phyloP scores from a whole-genome alignment of 768 basidiomycete genomes.

The Rhodosporidiobolus sp. region DNA sequence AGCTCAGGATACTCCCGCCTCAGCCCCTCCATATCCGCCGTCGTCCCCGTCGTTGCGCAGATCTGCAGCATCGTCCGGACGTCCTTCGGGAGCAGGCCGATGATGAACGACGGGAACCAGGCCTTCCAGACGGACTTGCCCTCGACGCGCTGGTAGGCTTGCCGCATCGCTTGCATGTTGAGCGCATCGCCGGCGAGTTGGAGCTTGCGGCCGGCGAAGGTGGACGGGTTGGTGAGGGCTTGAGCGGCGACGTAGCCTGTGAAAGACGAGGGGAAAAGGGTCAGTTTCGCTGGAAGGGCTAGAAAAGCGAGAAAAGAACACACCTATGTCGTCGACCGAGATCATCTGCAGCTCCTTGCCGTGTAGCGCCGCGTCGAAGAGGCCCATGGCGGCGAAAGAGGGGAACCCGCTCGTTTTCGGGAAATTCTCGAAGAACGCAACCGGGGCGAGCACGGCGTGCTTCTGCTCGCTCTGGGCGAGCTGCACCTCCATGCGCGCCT shows the following conservation, averaged over 20 bases:
- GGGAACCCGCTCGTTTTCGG: conserved; percentile 26
- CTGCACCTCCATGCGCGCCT: conserved; percentile 41
- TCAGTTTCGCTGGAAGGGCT: neutral
- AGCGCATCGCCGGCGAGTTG: conserved; percentile 37
- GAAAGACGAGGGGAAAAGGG: neutral
- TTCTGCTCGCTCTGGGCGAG: conserved; percentile 37
- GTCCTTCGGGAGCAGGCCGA: conserved; percentile 13
- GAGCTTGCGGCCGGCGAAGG: conserved; percentile 27
- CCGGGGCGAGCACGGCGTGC: conserved; percentile 44
- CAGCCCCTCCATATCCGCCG: conserved; percentile 25
- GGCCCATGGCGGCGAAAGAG: conserved; percentile 18
- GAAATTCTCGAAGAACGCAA: conserved; percentile 46
- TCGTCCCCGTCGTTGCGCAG: conserved; percentile 35
- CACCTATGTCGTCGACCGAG: conserved; percentile 43
- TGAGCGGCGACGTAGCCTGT: conserved; percentile 38
- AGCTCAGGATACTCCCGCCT: conserved; percentile 37
- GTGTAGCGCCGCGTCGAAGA: conserved; percentile 37
- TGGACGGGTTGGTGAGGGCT: conserved; percentile 39
- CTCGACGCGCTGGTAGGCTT: conserved; percentile 27
- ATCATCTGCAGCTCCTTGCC: conserved; percentile 37
- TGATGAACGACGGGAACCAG: neutral
- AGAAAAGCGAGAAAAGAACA: neutral
- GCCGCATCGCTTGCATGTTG: conserved; percentile 24
- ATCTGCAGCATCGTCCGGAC: conserved; percentile 16
- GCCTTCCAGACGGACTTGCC: conserved; percentile 35